These are phyloP conservation scores for Pseudonectria foliicola DNA, from an alignment of 2,329 filamentous ascomycete genomes.

Conservation along the genomic window DNA sequence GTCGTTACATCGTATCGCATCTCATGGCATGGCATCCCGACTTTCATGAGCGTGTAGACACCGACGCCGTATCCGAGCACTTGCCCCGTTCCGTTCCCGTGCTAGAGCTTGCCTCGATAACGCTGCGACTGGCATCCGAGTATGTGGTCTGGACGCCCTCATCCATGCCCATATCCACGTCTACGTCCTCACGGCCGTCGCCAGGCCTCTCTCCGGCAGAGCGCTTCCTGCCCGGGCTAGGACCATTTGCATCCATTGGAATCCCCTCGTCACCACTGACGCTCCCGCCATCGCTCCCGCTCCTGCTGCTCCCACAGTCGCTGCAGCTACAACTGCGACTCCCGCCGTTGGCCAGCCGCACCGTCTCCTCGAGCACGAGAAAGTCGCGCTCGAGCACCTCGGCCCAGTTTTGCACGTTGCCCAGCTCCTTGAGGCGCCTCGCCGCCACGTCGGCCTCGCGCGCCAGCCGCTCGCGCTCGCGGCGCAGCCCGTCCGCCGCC, in stretches of 20 bases:
- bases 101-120: constrained; percentile 31
- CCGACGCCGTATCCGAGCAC: constrained; percentile 32
- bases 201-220: too few relatives aligned
- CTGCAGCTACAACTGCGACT: constrained; percentile 32
- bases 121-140: constrained; percentile 32
- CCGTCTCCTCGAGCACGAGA: constrained; percentile 56
- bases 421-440: constrained; percentile 66
- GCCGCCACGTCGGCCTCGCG: constrained; percentile 56
- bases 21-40: background rate
- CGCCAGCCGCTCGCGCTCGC: constrained; percentile 59
- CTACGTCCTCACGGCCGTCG: constrained; percentile 8
- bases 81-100: constrained; percentile 26
- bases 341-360: constrained; percentile 44
- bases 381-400: constrained; percentile 70
- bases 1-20: constrained; percentile 2
- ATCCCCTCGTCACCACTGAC: constrained; percentile 11
- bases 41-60: constrained; percentile 25
- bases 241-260: constrained; percentile 4
- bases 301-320: constrained; percentile 26
- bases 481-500: constrained; percentile 52
- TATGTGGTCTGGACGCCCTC: constrained; percentile 19
- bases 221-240: too few relatives aligned
- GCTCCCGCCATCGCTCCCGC: constrained; percentile 14
- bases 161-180: constrained; percentile 15
- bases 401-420: constrained; percentile 81